phyloP scores from a whole-genome alignment of 1,284 basidiomycete species.

The Takashimella koratensis region DNA sequence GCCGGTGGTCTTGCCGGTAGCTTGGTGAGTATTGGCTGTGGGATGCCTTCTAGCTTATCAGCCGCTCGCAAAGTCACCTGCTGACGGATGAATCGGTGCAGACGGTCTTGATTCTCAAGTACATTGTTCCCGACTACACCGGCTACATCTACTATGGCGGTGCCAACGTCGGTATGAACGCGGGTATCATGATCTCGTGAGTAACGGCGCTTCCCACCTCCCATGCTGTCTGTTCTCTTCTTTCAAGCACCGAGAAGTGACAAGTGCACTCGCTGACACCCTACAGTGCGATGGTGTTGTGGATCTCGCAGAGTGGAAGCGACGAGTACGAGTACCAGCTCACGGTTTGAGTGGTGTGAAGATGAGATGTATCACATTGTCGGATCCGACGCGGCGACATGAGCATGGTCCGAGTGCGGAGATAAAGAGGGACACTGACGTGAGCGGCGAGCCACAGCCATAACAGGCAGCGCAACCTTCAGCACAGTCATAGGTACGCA shows the following conservation, averaged over 20 bases:
- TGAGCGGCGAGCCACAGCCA: too few relatives aligned
- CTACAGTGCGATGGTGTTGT: conserved; percentile 47
- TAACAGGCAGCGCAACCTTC: too few relatives aligned
- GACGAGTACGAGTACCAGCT: conserved; percentile 51
- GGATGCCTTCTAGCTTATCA: too few relatives aligned
- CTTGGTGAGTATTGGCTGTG: conserved; percentile 79
- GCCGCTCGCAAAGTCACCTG: too few relatives aligned
- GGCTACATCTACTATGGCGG: conserved; percentile 89
- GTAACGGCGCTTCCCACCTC: conserved; percentile 18
- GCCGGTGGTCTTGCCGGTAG: conserved; percentile 93
- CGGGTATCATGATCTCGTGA: conserved; percentile 75
- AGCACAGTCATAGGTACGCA: too few relatives aligned
- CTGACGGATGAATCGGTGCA: too few relatives aligned
- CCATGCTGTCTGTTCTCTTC: too few relatives aligned
- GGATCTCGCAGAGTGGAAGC: conserved; percentile 47
- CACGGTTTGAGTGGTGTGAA: conserved; percentile 33
- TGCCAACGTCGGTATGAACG: conserved; percentile 89
- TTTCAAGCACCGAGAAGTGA: background rate
- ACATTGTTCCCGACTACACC: conserved; percentile 71
- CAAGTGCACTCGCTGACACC: conserved; percentile 1
- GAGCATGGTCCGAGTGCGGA: too few relatives aligned
- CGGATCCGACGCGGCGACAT: too few relatives aligned
- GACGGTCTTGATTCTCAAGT: conserved; percentile 90
- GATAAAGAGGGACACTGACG: too few relatives aligned
- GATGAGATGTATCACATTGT: conserved; percentile 4